Conservation (phyloP, 73 alveolate genomes). For the Paramecium primaurelia region DNA sequence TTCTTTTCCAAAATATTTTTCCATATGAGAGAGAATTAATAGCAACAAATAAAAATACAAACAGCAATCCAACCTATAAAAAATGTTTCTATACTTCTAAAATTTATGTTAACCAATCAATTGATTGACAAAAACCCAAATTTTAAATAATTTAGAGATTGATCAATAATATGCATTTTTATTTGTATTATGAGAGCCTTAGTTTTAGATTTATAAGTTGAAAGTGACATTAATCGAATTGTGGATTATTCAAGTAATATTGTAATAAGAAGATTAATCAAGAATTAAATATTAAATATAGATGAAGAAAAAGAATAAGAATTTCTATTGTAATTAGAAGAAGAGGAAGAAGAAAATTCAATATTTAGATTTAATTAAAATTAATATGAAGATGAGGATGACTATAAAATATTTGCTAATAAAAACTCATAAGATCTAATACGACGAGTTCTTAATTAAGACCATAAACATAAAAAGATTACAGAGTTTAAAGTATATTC, state of each 20-base stretch:
- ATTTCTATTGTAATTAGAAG: neutral
- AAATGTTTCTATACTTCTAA: neutral
- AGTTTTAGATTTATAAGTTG: neutral
- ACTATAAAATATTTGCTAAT: neutral
- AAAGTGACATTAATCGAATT: neutral
- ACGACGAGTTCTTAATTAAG: neutral
- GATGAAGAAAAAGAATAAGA: neutral
- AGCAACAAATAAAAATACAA: neutral
- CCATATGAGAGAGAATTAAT: neutral
- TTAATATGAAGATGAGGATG: neutral
- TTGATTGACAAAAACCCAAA: neutral
- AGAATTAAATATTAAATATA: neutral
- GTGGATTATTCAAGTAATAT: neutral
- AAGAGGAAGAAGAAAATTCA: constrained; percentile 25
- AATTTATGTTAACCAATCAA: neutral
- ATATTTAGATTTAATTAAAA: neutral
- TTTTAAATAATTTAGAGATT: neutral
- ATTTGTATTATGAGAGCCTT: neutral
- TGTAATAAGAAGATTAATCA: neutral
- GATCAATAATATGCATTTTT: neutral
- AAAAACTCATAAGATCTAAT: neutral
- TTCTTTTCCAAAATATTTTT: neutral
- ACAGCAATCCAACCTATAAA: neutral
- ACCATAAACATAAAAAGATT: neutral
- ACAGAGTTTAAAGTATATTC: neutral